A percentile compares a stretch with the other conserved stretches of the same genome.
phyloP scores from a whole-genome alignment of 2,329 filamentous ascomycete species.

The Keithomyces neogunnii region DNA sequence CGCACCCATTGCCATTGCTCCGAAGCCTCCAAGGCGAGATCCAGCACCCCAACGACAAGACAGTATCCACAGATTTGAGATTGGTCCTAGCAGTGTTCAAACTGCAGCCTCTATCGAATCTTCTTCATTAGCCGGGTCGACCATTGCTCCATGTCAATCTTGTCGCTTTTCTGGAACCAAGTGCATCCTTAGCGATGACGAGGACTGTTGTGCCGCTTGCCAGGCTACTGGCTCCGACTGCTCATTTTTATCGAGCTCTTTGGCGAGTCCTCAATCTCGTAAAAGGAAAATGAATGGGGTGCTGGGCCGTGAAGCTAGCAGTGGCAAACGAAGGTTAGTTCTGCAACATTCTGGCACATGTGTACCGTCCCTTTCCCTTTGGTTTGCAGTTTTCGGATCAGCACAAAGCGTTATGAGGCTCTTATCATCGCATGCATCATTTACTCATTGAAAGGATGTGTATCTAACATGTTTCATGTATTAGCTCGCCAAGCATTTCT shows the following conservation, averaged over 20 bases:
- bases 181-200: constrained; percentile 69
- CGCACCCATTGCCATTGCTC: constrained; percentile 58
- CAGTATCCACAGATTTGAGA: constrained; percentile 38
- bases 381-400: not conserved
- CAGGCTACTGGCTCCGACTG: constrained; percentile 71
- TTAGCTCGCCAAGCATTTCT: constrained; percentile 46
- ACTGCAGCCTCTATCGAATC: constrained; percentile 45
- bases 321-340: constrained; percentile 62
- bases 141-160: constrained; percentile 57
- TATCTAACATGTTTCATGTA: not conserved
- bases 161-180: constrained; percentile 66
- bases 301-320: constrained; percentile 45
- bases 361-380: not conserved
- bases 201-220: constrained; percentile 67
- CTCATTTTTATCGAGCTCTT: constrained; percentile 59
- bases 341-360: constrained; percentile 5
- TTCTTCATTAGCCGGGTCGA: constrained; percentile 30
- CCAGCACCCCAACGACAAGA: constrained; percentile 36
- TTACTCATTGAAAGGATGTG: not conserved
- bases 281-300: constrained; percentile 71
- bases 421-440: not conserved
- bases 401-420: not conserved
- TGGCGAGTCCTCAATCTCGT: constrained; percentile 52
- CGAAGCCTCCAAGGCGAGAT: constrained; percentile 42
- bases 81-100: constrained; percentile 41